Evolutionary conservation across 768 basidiomycete species (phyloP).

Genomic region (Filobasidium wieringae): DNA sequence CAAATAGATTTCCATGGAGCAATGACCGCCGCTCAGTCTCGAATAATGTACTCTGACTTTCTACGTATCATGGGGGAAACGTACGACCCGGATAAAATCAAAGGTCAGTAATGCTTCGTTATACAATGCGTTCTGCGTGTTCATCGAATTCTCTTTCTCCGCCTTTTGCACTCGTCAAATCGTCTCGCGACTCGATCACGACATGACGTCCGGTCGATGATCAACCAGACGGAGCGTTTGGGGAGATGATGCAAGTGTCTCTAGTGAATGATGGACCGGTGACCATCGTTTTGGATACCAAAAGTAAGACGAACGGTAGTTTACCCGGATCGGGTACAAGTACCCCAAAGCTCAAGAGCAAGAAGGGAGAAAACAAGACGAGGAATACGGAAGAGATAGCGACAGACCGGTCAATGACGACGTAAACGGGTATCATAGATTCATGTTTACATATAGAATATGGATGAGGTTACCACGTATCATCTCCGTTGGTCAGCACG

Average conservation of each 20-base stretch:
- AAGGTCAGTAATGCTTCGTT: slow-evolving; percentile 47
- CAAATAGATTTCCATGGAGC: slow-evolving; percentile 84
- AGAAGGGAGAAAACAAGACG: neutral
- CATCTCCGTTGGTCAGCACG: too few relatives aligned
- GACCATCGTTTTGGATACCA: slow-evolving; percentile 24
- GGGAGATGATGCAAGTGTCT: slow-evolving; percentile 89
- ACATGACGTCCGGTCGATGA: too few relatives aligned
- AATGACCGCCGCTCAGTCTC: slow-evolving; percentile 53
- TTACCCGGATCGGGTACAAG: neutral
- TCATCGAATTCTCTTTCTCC: too few relatives aligned
- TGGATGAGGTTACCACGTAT: too few relatives aligned
- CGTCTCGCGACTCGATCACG: too few relatives aligned
- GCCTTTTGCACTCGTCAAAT: too few relatives aligned
- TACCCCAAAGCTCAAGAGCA: neutral
- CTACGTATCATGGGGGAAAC: slow-evolving; percentile 53
- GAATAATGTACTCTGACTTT: slow-evolving; percentile 55
- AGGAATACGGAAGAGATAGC: neutral
- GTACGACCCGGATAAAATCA: slow-evolving; percentile 64
- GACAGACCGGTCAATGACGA: neutral
- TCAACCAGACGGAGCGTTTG: slow-evolving; percentile 70
- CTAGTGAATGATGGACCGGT: slow-evolving; percentile 60
- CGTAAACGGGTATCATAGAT: too few relatives aligned
- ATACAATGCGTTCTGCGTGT: too few relatives aligned
- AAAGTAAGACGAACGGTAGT: neutral
- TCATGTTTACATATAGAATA: too few relatives aligned